phyloP scores from a whole-genome alignment of 73 alveolate species.

The Symbiodinium natans region DNA sequence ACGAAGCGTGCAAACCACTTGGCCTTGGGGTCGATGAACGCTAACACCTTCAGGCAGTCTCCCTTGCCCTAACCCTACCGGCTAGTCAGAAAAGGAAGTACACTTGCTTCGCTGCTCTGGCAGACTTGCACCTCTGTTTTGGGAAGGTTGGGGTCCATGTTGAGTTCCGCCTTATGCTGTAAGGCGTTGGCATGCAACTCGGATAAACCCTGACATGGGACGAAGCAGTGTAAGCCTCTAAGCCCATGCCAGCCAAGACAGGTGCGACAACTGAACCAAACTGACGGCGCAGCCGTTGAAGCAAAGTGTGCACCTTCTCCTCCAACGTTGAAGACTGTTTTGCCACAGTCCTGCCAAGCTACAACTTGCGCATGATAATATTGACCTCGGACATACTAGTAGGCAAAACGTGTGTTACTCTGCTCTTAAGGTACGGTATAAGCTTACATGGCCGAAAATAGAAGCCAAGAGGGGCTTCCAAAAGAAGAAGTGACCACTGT shows the following conservation, averaged over 20 bases:
- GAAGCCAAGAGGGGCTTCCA: background rate
- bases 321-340: slow-evolving; percentile 62
- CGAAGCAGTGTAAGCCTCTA: too few relatives aligned
- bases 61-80: too few relatives aligned
- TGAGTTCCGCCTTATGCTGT: slow-evolving; percentile 43
- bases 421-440: too few relatives aligned
- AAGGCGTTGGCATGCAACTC: too few relatives aligned
- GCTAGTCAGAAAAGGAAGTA: background rate
- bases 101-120: background rate
- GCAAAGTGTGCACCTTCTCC: slow-evolving; percentile 37
- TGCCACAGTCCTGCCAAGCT: slow-evolving; percentile 47
- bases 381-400: background rate
- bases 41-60: background rate
- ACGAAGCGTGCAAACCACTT: background rate
- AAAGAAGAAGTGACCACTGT: background rate
- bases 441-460: too few relatives aligned
- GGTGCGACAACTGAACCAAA: too few relatives aligned
- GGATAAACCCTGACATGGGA: too few relatives aligned
- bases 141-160: slow-evolving; percentile 54
- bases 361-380: background rate
- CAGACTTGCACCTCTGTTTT: slow-evolving; percentile 35
- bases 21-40: slow-evolving; percentile 12
- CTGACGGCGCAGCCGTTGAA: background rate
- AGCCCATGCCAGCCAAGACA: too few relatives aligned
- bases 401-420: background rate